Evolutionary conservation across 2,329 filamentous ascomycete genomes (phyloP), one percentile per base, ranked within the genome.

Genomic region (Neonectria punicea): DNA sequence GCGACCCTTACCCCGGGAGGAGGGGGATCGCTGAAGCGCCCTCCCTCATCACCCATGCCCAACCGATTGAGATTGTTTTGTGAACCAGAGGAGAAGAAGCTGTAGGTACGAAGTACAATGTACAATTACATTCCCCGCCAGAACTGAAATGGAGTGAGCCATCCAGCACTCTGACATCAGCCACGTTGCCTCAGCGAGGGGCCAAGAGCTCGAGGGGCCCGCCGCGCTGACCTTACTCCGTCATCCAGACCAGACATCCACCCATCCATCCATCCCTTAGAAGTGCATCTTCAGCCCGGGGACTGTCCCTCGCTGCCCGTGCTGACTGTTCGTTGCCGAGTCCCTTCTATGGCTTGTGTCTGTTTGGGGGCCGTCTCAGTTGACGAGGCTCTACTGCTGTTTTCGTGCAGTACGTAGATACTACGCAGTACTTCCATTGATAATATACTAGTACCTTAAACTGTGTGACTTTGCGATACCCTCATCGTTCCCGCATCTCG

Each of bases 151-250:
- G 34, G 5, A 58, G 43, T 44, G 58, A 68, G 55, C 72, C 72
- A 73, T 70, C 71, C 71, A 74, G 69, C 61, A 63, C 61, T 74
- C 72, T 71, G 61, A 73, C 70, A 74, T 74, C 69, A 73, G 70
- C 68, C 72, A 74, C 72, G 69, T 73, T 73, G 66, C 66, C 63
- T 60, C 49, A 67, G 56, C 28, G 22, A 60, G 61, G 50, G 36
- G 56, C 51, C 56, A 34, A 18, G 49, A 58, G 34, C 50, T 49
- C 32, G 43, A 56, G 50, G 49, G 47, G 55, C 59, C 61, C 63
- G 51, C 63, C 65, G 51, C 67, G 63, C 63, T 68, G 46, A 70
- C 67, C 69, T 68, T 53, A 34, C 53, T 57, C 65, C 61, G 58
- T 67, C 69, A 61, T 70, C 63, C 62, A 63, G 49, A 61, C 67